phyloP scores from a whole-genome alignment of 108 stramenopile species.

The Cylindrotheca fusiformis region DNA sequence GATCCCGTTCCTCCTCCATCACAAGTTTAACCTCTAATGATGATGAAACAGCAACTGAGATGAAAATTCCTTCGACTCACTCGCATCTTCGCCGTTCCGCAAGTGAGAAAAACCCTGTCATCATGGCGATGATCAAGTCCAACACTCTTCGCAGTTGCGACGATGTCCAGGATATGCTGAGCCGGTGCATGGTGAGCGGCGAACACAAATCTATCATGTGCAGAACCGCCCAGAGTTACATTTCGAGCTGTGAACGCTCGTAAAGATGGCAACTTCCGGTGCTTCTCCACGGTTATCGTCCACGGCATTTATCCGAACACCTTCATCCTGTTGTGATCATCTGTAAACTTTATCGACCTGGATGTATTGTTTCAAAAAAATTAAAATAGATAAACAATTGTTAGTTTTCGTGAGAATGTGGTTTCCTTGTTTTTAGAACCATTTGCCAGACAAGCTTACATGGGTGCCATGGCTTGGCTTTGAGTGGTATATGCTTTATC shows the following conservation, averaged over 20 bases:
- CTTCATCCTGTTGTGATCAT: too few relatives aligned
- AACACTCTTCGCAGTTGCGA: conserved; percentile 36
- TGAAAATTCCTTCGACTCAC: background rate
- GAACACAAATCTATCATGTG: conserved; percentile 31
- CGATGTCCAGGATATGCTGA: conserved; percentile 38
- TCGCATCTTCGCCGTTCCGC: background rate
- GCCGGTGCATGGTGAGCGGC: conserved; percentile 12
- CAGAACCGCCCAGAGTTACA: conserved; percentile 35
- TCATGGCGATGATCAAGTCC: conserved; percentile 38
- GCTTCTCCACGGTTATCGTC: too few relatives aligned
- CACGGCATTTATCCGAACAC: too few relatives aligned
- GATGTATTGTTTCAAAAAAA: too few relatives aligned
- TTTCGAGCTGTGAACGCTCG: conserved; percentile 25
- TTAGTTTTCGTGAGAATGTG: too few relatives aligned
- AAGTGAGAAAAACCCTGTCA: conserved; percentile 27
- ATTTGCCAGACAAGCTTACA: too few relatives aligned
- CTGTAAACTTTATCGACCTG: too few relatives aligned
- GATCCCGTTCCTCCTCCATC: background rate
- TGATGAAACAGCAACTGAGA: background rate
- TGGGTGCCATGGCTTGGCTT: too few relatives aligned
- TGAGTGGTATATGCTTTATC: too few relatives aligned
- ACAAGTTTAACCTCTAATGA: background rate
- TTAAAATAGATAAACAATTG: too few relatives aligned
- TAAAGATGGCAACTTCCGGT: too few relatives aligned
- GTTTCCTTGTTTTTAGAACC: too few relatives aligned